Conservation (phyloP, 345 rosid species). For the Geranium rotundifolium region DNA sequence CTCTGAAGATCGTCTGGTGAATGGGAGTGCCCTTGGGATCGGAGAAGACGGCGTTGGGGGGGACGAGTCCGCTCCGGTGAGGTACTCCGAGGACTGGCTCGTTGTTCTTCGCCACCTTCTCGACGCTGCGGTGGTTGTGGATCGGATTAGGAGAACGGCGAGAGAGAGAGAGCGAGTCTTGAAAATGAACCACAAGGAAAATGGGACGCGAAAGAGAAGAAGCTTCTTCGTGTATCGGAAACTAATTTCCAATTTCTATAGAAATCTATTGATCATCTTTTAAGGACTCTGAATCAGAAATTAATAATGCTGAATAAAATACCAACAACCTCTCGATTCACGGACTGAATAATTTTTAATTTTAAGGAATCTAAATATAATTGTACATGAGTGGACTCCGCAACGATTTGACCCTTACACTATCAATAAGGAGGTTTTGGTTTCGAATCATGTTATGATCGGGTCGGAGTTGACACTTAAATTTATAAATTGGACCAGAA, state of each 20-base stretch:
- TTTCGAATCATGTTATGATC: too few species aligned
- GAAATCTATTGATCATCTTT: neutral
- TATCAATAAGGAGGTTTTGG: too few species aligned
- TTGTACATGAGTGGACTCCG: too few species aligned
- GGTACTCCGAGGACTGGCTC: conserved; percentile 62
- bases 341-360: too few species aligned
- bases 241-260: too few species aligned
- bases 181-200: neutral
- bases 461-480: too few species aligned
- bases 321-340: too few species aligned
- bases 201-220: neutral
- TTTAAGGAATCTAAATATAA: too few species aligned
- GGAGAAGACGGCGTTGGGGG: conserved; percentile 65
- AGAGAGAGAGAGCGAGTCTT: neutral
- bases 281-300: too few species aligned
- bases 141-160: neutral
- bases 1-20: conserved; percentile 75
- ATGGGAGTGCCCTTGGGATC: conserved; percentile 73
- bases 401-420: too few species aligned
- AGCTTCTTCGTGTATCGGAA: neutral
- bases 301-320: too few species aligned
- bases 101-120: conserved; percentile 36
- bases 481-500: too few species aligned
- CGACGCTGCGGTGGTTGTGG: neutral
- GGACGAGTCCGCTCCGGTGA: conserved; percentile 58